phyloP scores from a whole-genome alignment of 352 stramenopile species.

The Globisporangium radiosum region DNA sequence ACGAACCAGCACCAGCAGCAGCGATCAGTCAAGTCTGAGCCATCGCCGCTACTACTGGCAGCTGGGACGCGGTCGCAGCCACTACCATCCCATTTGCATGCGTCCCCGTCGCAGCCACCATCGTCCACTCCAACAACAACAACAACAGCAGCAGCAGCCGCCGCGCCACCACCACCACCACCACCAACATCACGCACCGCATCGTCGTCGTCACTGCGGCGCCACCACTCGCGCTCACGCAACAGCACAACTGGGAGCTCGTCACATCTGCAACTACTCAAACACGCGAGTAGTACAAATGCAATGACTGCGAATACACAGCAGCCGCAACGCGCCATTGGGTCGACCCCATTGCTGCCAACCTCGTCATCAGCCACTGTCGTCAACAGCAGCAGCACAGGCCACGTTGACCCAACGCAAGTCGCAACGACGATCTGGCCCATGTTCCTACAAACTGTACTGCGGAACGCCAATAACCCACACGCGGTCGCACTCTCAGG shows the following conservation, averaged over 20 bases:
- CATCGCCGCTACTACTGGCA: no score
- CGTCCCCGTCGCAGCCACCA: not conserved
- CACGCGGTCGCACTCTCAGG: conserved; percentile 11
- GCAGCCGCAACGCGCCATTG: no score
- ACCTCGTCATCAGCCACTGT: no score
- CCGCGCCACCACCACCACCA: no score
- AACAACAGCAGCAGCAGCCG: not conserved
- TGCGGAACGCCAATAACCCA: conserved; percentile 10
- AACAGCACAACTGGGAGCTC: conserved; percentile 9
- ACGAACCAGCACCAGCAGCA: conserved; percentile 5
- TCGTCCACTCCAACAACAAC: not conserved
- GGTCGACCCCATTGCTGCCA: no score
- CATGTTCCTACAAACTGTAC: conserved; percentile 13
- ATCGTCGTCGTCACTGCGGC: not conserved
- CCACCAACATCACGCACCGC: not conserved
- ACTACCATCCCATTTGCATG: not conserved
- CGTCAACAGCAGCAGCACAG: conserved; percentile 2
- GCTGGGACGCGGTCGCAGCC: no score
- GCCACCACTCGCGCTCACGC: conserved; percentile 8
- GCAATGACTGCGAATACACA: no score
- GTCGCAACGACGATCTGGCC: conserved; percentile 8
- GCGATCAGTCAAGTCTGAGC: not conserved
- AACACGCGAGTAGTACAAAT: not conserved
- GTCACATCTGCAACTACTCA: conserved; percentile 1
- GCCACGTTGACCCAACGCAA: conserved; percentile 8